A percentile compares a stretch with the other conserved stretches of the same genome.
phyloP scores from a whole-genome alignment of 179 eudicot genomes.

The Heliamphora pulchella region DNA sequence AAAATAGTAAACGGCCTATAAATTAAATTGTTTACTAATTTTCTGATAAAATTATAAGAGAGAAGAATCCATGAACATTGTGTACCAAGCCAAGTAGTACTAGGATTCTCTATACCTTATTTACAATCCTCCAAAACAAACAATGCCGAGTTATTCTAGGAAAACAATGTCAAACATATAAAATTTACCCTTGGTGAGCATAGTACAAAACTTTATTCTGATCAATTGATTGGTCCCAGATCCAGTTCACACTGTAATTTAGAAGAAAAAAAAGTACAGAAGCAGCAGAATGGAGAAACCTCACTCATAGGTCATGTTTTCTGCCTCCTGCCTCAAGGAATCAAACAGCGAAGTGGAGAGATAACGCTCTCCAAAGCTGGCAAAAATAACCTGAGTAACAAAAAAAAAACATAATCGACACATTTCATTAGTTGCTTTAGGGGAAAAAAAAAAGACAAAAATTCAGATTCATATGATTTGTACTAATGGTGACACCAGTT shows the following conservation, averaged over 20 bases:
- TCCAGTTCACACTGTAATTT: neutral
- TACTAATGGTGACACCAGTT: neutral
- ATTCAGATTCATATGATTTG: neutral
- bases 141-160: too few relatives aligned
- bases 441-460: too few relatives aligned
- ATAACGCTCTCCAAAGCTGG: constrained; percentile 24
- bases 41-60: too few relatives aligned
- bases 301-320: constrained; percentile 22
- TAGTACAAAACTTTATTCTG: neutral
- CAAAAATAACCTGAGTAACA: constrained; percentile 15
- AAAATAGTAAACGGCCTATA: too few relatives aligned
- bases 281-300: neutral
- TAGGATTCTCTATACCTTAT: too few relatives aligned
- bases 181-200: too few relatives aligned
- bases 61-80: too few relatives aligned
- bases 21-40: too few relatives aligned
- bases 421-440: neutral
- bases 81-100: too few relatives aligned
- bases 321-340: constrained; percentile 20
- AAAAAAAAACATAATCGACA: neutral
- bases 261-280: neutral
- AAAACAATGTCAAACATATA: too few relatives aligned
- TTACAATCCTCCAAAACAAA: too few relatives aligned
- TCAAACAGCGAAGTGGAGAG: constrained; percentile 21
- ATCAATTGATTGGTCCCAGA: neutral